Evolutionary conservation across 371 early-diverging fungal genomes (phyloP), one percentile per base, ranked within the genome.

Genomic region (Mucor velutinosus): DNA sequence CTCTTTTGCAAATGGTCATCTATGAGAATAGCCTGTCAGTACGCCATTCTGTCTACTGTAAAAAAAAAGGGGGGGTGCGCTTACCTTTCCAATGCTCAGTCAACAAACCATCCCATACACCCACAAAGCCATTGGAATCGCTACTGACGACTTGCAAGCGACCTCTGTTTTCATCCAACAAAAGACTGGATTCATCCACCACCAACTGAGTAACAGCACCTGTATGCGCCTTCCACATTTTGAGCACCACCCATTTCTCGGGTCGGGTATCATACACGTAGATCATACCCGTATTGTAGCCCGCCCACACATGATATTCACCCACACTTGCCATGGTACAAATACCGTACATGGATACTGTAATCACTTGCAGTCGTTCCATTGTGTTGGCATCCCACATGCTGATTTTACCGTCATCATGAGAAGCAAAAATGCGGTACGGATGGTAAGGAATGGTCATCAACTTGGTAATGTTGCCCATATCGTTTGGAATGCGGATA

Each of bases 81-180:
- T 79, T 79, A 88, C 92, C 90, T 58, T 81, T 66, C 78, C 89
- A 92, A 74, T 93, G 87, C 2, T 84, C 76, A 27, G 75, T 65
- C 74, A 93, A 73, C 11, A 92, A 74, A 8, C 90, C 93, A 75
- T 93, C 93, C 92, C 93, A 93, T 29, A 91, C 71, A 15, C 80
- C 81, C 12, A 93, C 82, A 39, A 77, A 73, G 1, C 94, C 93
- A n/a, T 79, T 75, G 4, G 83, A 84, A 23, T 87, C 87, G 19
- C 86, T 75, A 56, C 87, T 88, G 15, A 84, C 85, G 7, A 92
- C 86, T 53, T 83, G 83, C 12, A 59, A 66, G 35, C 58, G 15
- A 8, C 49, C 47, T 59, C 58, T n/a, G 64, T 21, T 8, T 2
- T 41, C 89, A 64, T 32, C 85, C 63, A 3, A 72, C 72, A 29